Conservation (phyloP, 2,329 filamentous ascomycete species). For the Pleoardoris graminearum region DNA sequence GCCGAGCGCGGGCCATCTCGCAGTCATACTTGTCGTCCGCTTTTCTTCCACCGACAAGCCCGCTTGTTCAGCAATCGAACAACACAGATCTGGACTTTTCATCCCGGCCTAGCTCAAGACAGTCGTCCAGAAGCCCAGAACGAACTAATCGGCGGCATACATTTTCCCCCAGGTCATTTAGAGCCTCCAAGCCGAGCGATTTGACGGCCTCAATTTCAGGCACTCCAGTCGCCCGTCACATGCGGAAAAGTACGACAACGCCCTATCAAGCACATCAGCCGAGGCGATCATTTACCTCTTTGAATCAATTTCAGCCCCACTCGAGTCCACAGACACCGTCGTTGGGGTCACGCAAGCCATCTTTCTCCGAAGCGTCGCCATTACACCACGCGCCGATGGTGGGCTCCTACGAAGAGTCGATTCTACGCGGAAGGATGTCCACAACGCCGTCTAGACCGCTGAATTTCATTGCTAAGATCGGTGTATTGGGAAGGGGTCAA, state of each 20-base stretch:
- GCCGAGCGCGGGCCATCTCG: slow-evolving; percentile 48
- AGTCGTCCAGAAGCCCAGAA: slow-evolving; percentile 49
- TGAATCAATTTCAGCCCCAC: slow-evolving; percentile 45
- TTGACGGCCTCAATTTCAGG: slow-evolving; percentile 35
- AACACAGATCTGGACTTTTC: slow-evolving; percentile 75
- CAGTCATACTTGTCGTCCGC: slow-evolving; percentile 75
- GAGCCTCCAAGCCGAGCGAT: slow-evolving; percentile 52
- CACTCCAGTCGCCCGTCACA: slow-evolving; percentile 38
- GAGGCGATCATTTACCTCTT: slow-evolving; percentile 71
- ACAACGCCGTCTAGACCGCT: slow-evolving; percentile 91
- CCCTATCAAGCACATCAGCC: slow-evolving; percentile 80
- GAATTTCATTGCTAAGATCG: slow-evolving; percentile 92
- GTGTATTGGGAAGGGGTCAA: slow-evolving; percentile 84
- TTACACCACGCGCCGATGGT: slow-evolving; percentile 93
- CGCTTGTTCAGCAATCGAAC: slow-evolving; percentile 84
- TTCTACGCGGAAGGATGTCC: slow-evolving; percentile 93
- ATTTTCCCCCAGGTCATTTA: slow-evolving; percentile 65
- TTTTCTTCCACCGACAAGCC: slow-evolving; percentile 87
- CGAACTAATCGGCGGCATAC: slow-evolving; percentile 69
- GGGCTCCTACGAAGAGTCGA: slow-evolving; percentile 96
- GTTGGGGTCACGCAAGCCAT: slow-evolving; percentile 65
- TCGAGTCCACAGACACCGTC: slow-evolving; percentile 51
- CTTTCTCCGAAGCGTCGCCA: slow-evolving; percentile 73
- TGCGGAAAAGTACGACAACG: slow-evolving; percentile 62
- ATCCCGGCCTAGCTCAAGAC: slow-evolving; percentile 45